Conservation (phyloP, 768 basidiomycete genomes). For the Glaciozyma antarctica region DNA sequence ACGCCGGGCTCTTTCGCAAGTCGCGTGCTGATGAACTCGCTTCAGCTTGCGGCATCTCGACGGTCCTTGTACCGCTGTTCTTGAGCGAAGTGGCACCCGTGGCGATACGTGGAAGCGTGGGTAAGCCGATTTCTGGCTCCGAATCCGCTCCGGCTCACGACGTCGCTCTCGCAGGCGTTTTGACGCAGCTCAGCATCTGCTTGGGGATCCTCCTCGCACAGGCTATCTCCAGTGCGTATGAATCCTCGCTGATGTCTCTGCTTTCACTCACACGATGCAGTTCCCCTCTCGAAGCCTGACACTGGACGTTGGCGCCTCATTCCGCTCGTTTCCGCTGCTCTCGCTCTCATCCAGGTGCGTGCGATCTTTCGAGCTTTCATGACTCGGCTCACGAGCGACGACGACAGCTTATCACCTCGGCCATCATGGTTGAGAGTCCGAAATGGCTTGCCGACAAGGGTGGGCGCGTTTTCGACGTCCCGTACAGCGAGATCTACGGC, state of each 20-base stretch:
- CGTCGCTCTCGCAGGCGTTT: constrained; percentile 48
- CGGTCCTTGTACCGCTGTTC: constrained; percentile 64
- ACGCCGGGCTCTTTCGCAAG: too few relatives aligned
- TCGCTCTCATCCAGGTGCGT: constrained; percentile 21
- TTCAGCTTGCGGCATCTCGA: constrained; percentile 41
- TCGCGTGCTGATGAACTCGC: not conserved
- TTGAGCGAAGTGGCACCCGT: constrained; percentile 75
- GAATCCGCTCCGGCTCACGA: not conserved
- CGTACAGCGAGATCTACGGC: constrained; percentile 11
- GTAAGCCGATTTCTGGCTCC: constrained; percentile 40
- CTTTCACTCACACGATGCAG: too few relatives aligned
- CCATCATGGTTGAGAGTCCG: constrained; percentile 21
- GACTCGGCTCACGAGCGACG: not conserved
- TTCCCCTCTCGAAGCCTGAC: constrained; percentile 11
- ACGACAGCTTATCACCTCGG: not conserved
- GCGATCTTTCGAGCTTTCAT: too few relatives aligned
- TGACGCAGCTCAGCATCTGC: constrained; percentile 74
- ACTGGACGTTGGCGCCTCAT: constrained; percentile 25
- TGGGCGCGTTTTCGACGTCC: not conserved
- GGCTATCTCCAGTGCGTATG: constrained; percentile 52
- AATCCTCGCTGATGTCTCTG: too few relatives aligned
- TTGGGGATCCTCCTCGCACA: constrained; percentile 82
- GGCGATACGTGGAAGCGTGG: constrained; percentile 63
- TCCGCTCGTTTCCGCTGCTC: constrained; percentile 11
- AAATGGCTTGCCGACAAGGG: constrained; percentile 4